These are phyloP conservation scores for Funneliformis mosseae DNA, from an alignment of 192 early-diverging fungal species.

Conservation along the genomic window DNA sequence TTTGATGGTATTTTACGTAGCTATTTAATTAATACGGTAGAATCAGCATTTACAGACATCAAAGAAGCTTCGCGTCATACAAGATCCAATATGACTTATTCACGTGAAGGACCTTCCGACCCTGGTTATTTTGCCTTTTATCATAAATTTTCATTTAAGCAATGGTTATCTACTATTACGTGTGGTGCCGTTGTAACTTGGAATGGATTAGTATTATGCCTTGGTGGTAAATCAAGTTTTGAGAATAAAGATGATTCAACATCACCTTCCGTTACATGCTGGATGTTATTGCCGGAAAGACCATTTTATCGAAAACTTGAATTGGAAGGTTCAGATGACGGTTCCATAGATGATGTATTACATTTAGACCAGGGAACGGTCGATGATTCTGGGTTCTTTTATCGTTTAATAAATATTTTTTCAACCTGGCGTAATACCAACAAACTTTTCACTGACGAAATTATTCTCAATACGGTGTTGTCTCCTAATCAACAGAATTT, in stretches of 20 bases:
- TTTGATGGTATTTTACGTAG: slow-evolving; percentile 56
- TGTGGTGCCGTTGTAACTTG: slow-evolving; percentile 46
- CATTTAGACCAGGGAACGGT: slow-evolving; percentile 4
- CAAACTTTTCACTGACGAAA: slow-evolving; percentile 33
- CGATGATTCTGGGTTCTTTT: slow-evolving; percentile 20
- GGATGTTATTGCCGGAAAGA: slow-evolving; percentile 30
- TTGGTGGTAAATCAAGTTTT: slow-evolving; percentile 45
- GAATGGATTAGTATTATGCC: slow-evolving; percentile 41
- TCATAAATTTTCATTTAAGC: slow-evolving; percentile 52
- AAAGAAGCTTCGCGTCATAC: not conserved
- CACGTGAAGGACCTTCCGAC: slow-evolving; percentile 49
- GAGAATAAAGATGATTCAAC: slow-evolving; percentile 25
- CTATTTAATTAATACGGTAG: slow-evolving; percentile 54
- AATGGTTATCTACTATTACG: slow-evolving; percentile 47
- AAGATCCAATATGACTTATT: slow-evolving; percentile 37
- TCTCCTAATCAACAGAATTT: slow-evolving; percentile 40
- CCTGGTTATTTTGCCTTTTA: slow-evolving; percentile 50
- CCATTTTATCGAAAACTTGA: slow-evolving; percentile 34
- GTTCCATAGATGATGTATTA: not conserved
- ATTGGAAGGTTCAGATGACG: not conserved
- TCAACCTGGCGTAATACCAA: slow-evolving; percentile 20
- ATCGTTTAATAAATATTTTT: slow-evolving; percentile 27
- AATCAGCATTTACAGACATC: slow-evolving; percentile 27
- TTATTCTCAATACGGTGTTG: slow-evolving; percentile 36
- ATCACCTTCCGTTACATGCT: slow-evolving; percentile 24